These are phyloP conservation scores for Capronia americana DNA, from an alignment of 2,329 filamentous ascomycete genomes.

Conservation along the genomic window DNA sequence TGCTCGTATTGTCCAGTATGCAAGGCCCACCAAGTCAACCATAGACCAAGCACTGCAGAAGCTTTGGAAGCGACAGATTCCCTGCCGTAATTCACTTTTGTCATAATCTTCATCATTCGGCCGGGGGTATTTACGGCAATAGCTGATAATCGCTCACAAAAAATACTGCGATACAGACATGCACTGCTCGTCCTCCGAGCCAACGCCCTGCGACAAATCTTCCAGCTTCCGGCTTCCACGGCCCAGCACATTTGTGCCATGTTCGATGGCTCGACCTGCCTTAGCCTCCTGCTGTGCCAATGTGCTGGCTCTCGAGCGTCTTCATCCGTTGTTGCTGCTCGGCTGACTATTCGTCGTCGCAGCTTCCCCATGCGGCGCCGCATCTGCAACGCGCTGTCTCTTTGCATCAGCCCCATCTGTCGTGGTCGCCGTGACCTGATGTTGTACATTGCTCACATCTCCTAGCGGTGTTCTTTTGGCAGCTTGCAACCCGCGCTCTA, in stretches of 20 bases:
- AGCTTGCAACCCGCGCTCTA: slow-evolving; percentile 28
- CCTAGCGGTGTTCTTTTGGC: slow-evolving; percentile 51
- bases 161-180: neutral
- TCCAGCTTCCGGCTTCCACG: neutral
- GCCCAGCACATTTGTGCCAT: neutral
- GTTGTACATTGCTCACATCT: slow-evolving; percentile 53
- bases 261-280: neutral
- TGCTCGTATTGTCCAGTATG: neutral
- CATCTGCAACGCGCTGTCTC: slow-evolving; percentile 33
- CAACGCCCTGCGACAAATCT: neutral
- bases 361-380: slow-evolving; percentile 6
- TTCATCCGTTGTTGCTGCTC: slow-evolving; percentile 11
- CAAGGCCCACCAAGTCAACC: no score
- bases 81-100: neutral
- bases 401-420: slow-evolving; percentile 37
- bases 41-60: neutral
- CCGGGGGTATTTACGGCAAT: neutral
- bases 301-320: neutral
- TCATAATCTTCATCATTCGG: slow-evolving; percentile 1
- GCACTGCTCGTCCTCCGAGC: neutral
- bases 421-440: slow-evolving; percentile 31
- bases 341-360: slow-evolving; percentile 6
- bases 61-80: neutral
- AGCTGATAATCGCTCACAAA: neutral
- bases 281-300: neutral